Conservation (phyloP, 257 asterid genomes). For the Pogostemon cablin region DNA sequence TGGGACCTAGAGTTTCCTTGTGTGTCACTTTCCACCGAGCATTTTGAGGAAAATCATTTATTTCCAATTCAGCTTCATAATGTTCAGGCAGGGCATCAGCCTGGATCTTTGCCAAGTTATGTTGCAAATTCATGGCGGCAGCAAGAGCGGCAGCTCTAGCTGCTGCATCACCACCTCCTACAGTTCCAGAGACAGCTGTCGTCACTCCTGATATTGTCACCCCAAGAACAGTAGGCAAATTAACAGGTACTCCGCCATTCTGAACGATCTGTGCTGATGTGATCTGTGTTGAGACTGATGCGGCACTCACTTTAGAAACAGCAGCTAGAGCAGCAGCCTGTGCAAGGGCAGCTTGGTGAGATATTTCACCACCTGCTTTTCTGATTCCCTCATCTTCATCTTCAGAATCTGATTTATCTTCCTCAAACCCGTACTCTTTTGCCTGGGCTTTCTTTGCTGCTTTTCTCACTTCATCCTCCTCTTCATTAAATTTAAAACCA, state of each 20-base stretch:
- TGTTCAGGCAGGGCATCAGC: slow-evolving; percentile 85
- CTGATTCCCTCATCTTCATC: slow-evolving; percentile 78
- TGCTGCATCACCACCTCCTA: slow-evolving; percentile 58
- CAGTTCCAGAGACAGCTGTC: slow-evolving; percentile 43
- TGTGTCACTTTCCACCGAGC: slow-evolving; percentile 98
- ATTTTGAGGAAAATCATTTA: slow-evolving; percentile 90
- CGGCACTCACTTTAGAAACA: slow-evolving; percentile 46
- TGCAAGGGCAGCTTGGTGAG: slow-evolving; percentile 61
- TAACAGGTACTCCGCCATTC: slow-evolving; percentile 54
- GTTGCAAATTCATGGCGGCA: slow-evolving; percentile 84
- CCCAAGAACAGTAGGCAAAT: slow-evolving; percentile 52
- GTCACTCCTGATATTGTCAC: slow-evolving; percentile 45
- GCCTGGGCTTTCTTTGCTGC: slow-evolving; percentile 97
- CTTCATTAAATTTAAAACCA: slow-evolving; percentile 88
- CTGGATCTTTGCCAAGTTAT: slow-evolving; percentile 83
- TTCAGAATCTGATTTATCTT: slow-evolving; percentile 90
- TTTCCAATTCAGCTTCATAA: slow-evolving; percentile 87
- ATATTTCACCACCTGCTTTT: slow-evolving; percentile 74
- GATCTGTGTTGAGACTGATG: slow-evolving; percentile 46
- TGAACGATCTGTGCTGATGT: slow-evolving; percentile 43
- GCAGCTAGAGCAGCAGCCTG: slow-evolving; percentile 71
- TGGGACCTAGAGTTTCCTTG: slow-evolving; percentile 91
- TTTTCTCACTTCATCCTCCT: slow-evolving; percentile 84
- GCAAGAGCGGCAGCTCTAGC: slow-evolving; percentile 78
- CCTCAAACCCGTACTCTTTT: slow-evolving; percentile 80